Conservation (phyloP, 306 rosid species). For the Cicer yamashitae region DNA sequence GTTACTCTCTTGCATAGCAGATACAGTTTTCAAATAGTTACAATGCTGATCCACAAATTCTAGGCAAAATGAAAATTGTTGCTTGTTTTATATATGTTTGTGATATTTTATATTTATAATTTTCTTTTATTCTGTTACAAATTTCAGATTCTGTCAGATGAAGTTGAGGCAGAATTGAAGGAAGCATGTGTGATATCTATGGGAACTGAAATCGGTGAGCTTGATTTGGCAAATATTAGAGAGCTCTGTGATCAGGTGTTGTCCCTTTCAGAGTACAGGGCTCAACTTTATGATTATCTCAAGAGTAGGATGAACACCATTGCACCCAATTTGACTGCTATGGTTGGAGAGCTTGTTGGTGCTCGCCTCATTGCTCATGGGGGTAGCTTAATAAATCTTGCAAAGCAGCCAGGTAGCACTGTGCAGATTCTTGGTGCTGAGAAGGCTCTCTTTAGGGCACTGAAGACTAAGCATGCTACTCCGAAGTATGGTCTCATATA, state of each 20-base stretch:
- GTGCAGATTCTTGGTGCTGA: conserved; percentile 97
- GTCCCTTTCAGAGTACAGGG: conserved; percentile 88
- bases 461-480: conserved; percentile 94
- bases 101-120: not conserved
- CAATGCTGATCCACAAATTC: not conserved
- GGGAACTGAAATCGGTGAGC: conserved; percentile 98
- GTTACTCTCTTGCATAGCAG: not conserved
- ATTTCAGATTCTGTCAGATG: conserved; percentile 74
- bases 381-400: conserved; percentile 88
- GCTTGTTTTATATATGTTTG: not conserved
- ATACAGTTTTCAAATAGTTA: not conserved
- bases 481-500: conserved; percentile 96
- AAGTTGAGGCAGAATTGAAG: conserved; percentile 78
- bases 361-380: conserved; percentile 99
- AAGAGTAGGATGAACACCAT: conserved; percentile 91
- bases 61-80: not conserved
- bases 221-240: conserved; percentile 77
- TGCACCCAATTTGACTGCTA: conserved; percentile 92
- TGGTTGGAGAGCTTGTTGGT: conserved; percentile 96
- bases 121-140: not conserved
- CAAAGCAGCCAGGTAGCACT: conserved; percentile 97
- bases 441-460: conserved; percentile 91
- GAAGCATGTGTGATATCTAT: conserved; percentile 88
- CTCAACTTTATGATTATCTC: conserved; percentile 82
- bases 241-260: conserved; percentile 94